phyloP scores from a whole-genome alignment of 352 stramenopile species.

The Aphanomyces invadans region DNA sequence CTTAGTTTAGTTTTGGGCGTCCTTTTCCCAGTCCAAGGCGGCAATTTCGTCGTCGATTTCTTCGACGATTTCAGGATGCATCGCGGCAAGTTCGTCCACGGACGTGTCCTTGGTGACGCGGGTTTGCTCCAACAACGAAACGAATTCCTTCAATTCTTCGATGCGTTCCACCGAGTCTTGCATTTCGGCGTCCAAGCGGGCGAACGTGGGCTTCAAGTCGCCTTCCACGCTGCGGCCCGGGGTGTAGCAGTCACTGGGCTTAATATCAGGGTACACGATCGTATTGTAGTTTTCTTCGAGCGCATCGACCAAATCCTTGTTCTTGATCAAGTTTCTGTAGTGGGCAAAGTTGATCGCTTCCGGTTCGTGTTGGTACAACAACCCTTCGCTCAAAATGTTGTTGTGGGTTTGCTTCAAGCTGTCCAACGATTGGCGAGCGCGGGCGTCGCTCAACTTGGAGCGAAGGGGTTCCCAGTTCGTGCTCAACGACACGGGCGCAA shows the following conservation, averaged over 20 bases:
- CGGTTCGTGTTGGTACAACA: conserved; percentile 62
- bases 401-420: conserved; percentile 69
- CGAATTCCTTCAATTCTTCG: conserved; percentile 76
- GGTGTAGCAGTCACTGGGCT: conserved; percentile 58
- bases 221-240: conserved; percentile 20
- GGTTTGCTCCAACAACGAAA: conserved; percentile 76
- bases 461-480: conserved; percentile 63
- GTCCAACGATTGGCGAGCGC: conserved; percentile 65
- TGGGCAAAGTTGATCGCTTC: conserved; percentile 82
- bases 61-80: conserved; percentile 78
- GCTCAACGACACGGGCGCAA: conserved; percentile 19
- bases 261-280: conserved; percentile 76
- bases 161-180: conserved; percentile 80
- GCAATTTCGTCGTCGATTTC: conserved; percentile 86
- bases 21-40: conserved; percentile 86
- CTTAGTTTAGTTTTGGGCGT: conserved; percentile 44
- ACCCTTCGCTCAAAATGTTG: conserved; percentile 66
- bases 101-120: conserved; percentile 76
- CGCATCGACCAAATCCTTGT: conserved; percentile 81
- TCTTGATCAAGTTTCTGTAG: conserved; percentile 81
- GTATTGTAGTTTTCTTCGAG: conserved; percentile 83
- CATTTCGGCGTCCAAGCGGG: conserved; percentile 72
- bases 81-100: conserved; percentile 76
- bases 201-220: conserved; percentile 33
- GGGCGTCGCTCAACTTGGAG: conserved; percentile 68